Evolutionary conservation across 2,329 filamentous ascomycete species (phyloP), one percentile per base, ranked within the genome.

Genomic region (Nemania abortiva): DNA sequence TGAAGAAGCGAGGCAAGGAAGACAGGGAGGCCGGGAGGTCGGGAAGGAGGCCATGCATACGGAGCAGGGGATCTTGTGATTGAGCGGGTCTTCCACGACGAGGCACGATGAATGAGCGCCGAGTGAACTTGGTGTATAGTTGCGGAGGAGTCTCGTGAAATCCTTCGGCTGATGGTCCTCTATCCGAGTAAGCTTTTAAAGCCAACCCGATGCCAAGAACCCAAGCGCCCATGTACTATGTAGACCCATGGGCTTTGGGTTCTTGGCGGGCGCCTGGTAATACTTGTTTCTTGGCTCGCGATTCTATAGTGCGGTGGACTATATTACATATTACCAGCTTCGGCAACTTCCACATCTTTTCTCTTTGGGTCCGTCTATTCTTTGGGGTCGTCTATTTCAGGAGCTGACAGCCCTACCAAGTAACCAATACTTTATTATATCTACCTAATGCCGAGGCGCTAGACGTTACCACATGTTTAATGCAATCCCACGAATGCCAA

Each of bases 321-420:
- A 34, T 34, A 34, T 34, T 34, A 6, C 42, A 13, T 45, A 45
- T 45, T 45, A n/a, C 42, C 42, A 45, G 15, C 42, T 45, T 45
- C 42, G 42, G 42, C 42, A 45, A n/a, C 42, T 45, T 45, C 6
- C 42, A 45, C 15, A 11, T 4, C 18, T 15, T n/a, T 45, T 45
- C 18, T 13, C 42, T 45, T 45, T 45, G 42, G 42, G 42, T 45
- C n/a, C n/a, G n/a, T n/a, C n/a, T n/a, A n/a, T n/a, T n/a, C n/a
- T n/a, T n/a, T n/a, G n/a, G n/a, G n/a, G n/a, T 45, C 42, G 42
- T 45, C 42, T 34, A 45, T 45, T 45, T 45, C 13, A n/a, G 42
- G 42, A 45, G 15, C 42, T 45, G 42, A 45, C 42, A 45, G 42
- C 42, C 13, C 18, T 45, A 4, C 13, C 42, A 45, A 45, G 42